Evolutionary conservation across 2,329 filamentous ascomycete genomes (phyloP).

Genomic region (Didymella segeticola): DNA sequence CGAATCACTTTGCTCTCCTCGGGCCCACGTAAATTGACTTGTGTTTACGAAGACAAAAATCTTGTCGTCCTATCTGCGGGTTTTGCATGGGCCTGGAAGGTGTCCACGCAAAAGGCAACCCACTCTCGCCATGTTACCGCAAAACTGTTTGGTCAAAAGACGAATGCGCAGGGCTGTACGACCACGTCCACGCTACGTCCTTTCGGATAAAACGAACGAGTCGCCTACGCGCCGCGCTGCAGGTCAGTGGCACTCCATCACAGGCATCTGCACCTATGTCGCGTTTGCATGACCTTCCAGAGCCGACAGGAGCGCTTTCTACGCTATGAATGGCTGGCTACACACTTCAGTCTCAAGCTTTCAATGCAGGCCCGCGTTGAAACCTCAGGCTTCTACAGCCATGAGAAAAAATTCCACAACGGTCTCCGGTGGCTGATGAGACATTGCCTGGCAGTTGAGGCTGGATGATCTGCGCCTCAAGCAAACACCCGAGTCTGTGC

Average conservation of each 20-base stretch:
- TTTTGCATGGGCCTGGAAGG: not conserved
- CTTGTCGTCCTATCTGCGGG: not conserved
- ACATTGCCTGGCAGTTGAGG: not conserved
- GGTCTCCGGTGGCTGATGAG: not conserved
- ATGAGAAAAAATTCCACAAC: not conserved
- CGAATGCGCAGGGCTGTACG: not conserved
- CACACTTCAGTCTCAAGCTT: not conserved
- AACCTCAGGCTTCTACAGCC: not conserved
- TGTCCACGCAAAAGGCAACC: not conserved
- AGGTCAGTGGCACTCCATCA: not conserved
- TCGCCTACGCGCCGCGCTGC: not conserved
- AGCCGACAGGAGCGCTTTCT: not conserved
- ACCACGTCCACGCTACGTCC: not conserved
- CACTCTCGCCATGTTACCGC: not conserved
- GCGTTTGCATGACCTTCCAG: not conserved
- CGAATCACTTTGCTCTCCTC: not conserved
- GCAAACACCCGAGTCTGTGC: not conserved
- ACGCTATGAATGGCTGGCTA: not conserved
- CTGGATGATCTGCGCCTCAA: slow-evolving; percentile 1
- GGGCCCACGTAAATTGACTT: not conserved
- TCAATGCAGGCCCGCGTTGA: not conserved
- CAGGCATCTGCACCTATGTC: not conserved
- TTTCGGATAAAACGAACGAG: not conserved
- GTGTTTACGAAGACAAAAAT: not conserved
- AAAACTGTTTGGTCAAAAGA: not conserved